phyloP scores from a whole-genome alignment of 2,329 filamentous ascomycete genomes.

The Ilyonectria sp. region DNA sequence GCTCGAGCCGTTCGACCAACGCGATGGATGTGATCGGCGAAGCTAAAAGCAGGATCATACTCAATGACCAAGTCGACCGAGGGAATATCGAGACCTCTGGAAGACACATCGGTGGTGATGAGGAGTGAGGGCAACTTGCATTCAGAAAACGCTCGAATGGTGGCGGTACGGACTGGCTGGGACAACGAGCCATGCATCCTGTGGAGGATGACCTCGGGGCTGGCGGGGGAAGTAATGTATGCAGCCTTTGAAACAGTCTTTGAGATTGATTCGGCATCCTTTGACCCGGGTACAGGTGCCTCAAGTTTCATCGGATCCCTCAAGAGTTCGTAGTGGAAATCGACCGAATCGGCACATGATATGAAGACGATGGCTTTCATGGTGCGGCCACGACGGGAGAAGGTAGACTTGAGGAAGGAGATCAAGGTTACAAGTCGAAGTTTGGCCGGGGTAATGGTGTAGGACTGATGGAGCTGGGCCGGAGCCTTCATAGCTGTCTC shows the following conservation, averaged over 20 bases:
- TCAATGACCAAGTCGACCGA: slow-evolving; percentile 96
- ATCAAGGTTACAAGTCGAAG: slow-evolving; percentile 90
- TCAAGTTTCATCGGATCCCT: slow-evolving; percentile 58
- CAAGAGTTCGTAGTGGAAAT: slow-evolving; percentile 94
- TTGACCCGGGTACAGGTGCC: slow-evolving; percentile 46
- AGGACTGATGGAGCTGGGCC: slow-evolving; percentile 93
- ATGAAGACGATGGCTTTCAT: slow-evolving; percentile 99
- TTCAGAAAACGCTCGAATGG: slow-evolving; percentile 83
- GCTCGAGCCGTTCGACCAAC: slow-evolving; percentile 96
- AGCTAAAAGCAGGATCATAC: slow-evolving; percentile 95
- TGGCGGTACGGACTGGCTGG: slow-evolving; percentile 89
- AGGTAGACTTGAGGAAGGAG: slow-evolving; percentile 87
- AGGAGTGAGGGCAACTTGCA: slow-evolving; percentile 84
- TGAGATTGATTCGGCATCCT: slow-evolving; percentile 57
- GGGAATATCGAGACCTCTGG: slow-evolving; percentile 94
- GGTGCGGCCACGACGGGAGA: slow-evolving; percentile 88
- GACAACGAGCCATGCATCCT: slow-evolving; percentile 93
- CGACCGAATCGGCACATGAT: slow-evolving; percentile 95
- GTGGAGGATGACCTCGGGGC: slow-evolving; percentile 81
- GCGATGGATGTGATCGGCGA: slow-evolving; percentile 93
- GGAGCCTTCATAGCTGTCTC: slow-evolving; percentile 82
- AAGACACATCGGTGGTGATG: slow-evolving; percentile 95
- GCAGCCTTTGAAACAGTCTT: slow-evolving; percentile 79
- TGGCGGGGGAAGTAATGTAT: slow-evolving; percentile 82
- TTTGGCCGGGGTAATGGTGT: slow-evolving; percentile 89